A percentile compares a stretch with the other conserved stretches of the same genome.
Conservation (phyloP, 1,139 yeast species). For the Arxiozyma slooffiae region DNA sequence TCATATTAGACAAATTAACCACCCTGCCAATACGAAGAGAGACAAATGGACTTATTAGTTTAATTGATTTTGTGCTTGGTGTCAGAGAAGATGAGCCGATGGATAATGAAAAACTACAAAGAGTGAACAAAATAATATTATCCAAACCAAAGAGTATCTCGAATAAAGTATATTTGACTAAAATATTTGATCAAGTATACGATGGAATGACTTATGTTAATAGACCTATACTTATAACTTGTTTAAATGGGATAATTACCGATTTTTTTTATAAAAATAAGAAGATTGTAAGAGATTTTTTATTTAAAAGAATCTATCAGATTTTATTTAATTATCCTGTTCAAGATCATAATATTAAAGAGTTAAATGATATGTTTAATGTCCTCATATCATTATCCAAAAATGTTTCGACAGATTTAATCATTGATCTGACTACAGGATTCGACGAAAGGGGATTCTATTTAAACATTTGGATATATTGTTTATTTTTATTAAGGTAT, state of each 20-base stretch:
- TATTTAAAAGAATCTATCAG: conserved; percentile 42
- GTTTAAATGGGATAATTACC: conserved; percentile 48
- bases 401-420: conserved; percentile 39
- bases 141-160: conserved; percentile 48
- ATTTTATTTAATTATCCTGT: conserved; percentile 28
- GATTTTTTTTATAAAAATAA: conserved; percentile 45
- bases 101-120: conserved; percentile 52
- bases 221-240: conserved; percentile 50
- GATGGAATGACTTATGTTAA: conserved; percentile 49
- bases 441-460: conserved; percentile 24
- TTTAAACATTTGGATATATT: conserved; percentile 54
- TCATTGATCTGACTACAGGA: conserved; percentile 34
- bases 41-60: conserved; percentile 56
- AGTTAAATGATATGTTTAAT: conserved; percentile 54
- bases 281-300: conserved; percentile 48
- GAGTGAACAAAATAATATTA: conserved; percentile 52
- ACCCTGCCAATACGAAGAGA: conserved; percentile 46
- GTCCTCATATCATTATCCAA: conserved; percentile 55
- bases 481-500: conserved; percentile 39
- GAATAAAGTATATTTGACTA: conserved; percentile 42
- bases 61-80: conserved; percentile 72
- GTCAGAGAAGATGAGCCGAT: conserved; percentile 61
- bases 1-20: conserved; percentile 41
- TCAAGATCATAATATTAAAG: conserved; percentile 37
- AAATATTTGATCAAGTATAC: conserved; percentile 51